Evolutionary conservation across 148 eudicot species (phyloP), one percentile per base, ranked within the genome.

Genomic region (Fagopyrum homotropicum): DNA sequence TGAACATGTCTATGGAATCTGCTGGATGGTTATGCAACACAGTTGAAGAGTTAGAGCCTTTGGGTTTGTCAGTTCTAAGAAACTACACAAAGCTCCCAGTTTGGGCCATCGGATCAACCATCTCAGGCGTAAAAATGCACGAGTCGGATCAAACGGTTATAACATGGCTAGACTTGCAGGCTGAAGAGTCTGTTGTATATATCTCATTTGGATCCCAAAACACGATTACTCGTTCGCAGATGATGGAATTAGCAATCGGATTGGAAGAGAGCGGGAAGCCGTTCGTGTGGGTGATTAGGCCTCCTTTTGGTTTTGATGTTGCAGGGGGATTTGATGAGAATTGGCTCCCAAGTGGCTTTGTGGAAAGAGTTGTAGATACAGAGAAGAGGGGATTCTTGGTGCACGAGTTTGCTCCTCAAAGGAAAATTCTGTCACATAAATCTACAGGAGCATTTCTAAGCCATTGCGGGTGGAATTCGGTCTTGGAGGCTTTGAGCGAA

Each of bases 191-290:
- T 0, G 93, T 91, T 9, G 77, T 89, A 14, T 91, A 81, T 83
- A 80, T 91, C 9, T 89, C 91, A 46, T 89, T 93, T 69, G 98
- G 97, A 47, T 93, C 95, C 0, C 97, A 93, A 70, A 88, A 85
- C 80, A 84, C 88, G 1, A 82, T 93, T 7, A 79, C 78, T 10
- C 77, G 80, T 2, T 7, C 86, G 35, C 96, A 93, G 44, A 93
- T 93, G 97, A 91, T 88, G 89, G 92, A 86, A 61, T 75, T 93
- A 19, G 97, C 93, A 1, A 57, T 46, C 19, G 97, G 98, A 0
- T 78, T 93, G 73, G 94, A 89, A 49, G 81, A 77, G 11, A 86
- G 92, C 49, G 81, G 78, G 19, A 82, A 54, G n/a, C 76, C 83
- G 10, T 93, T 93, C 80, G 70, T 93, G n/a, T 93, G 98, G 98